These are phyloP conservation scores for Populus pruinosa DNA, from an alignment of 345 rosid genomes.

Conservation along the genomic window DNA sequence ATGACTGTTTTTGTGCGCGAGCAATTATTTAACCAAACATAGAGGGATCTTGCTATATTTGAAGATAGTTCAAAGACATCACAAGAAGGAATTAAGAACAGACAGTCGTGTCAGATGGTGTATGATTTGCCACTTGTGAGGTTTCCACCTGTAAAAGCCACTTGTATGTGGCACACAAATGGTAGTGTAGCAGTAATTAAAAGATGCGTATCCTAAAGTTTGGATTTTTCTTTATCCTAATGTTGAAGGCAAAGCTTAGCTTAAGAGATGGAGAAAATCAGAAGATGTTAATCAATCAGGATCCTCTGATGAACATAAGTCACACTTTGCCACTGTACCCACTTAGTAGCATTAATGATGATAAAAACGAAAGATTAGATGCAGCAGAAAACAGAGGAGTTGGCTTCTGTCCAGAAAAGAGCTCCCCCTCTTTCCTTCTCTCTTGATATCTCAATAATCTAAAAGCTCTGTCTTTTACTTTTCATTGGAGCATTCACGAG, in stretches of 20 bases:
- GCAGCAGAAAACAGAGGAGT: constrained; percentile 2
- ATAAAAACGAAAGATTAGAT: neutral
- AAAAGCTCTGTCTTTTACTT: constrained; percentile 32
- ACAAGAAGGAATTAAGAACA: neutral
- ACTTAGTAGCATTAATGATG: constrained; percentile 27
- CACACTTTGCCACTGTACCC: constrained; percentile 18
- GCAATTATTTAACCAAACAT: neutral
- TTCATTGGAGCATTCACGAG: constrained; percentile 82
- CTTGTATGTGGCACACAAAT: neutral
- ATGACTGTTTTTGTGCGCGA: too few relatives aligned
- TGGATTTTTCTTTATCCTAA: neutral
- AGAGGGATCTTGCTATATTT: neutral
- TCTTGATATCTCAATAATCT: neutral
- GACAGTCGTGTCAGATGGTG: neutral
- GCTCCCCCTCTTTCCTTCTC: neutral
- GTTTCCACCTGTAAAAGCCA: neutral
- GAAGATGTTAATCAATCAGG: neutral
- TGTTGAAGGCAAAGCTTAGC: neutral
- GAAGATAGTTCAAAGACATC: neutral
- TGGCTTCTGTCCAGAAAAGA: constrained; percentile 23
- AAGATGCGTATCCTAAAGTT: neutral
- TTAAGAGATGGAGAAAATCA: neutral
- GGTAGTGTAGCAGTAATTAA: neutral
- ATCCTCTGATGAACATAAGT: neutral
- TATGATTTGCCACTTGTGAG: neutral